Evolutionary conservation across 2,329 filamentous ascomycete genomes (phyloP), one percentile per base, ranked within the genome.

Genomic region (Epichloe gansuensis): DNA sequence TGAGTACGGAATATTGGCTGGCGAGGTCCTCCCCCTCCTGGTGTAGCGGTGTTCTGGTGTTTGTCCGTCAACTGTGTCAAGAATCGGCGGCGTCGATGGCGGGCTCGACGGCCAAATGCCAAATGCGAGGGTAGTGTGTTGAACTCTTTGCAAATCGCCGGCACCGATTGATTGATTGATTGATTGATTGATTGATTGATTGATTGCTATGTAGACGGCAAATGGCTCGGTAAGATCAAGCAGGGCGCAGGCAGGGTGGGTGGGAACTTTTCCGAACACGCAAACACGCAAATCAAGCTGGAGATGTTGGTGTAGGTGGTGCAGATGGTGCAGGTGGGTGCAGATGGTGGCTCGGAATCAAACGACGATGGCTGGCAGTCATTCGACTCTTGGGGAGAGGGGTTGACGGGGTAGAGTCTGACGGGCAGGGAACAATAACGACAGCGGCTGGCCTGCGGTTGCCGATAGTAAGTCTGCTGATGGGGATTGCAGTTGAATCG

Each of bases 361-460:
- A 52, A 54, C 42, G 50, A 54, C 53, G 47, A 44, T 34, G 50
- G 39, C 47, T 36, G 43, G 47, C 25, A 47, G 47, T 54, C 53
- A 47, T 50, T 52, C 50, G 53, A 52, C 50, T 47, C 9, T 35
- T 47, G 25, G 40, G 23, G 38, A 17, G 17, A 21, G 17, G 17
- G 17, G 25, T 15, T 25, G 53, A 47, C 50, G 46, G 50, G 53
- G 50, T 50, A 45, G 46, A 54, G 50, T 45, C 43, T n/a, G 38
- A 48, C 50, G 11, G 42, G 27, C 25, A 25, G 17, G 47, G 46
- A 34, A 47, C 53, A 54, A 50, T 54, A 43, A 23, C 50, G 34
- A 25, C 7, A 31, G 40, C 35, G 45, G 40, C 25, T 42, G 40
- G 35, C 47, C 40, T 52, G 50, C 43, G 50, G 40, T 34, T 21